Percentiles rank a stretch among this genome's conserved stretches.
These are phyloP conservation scores for Leishmania aethiopica DNA, from an alignment of 208 protist genomes.

Conservation along the genomic window DNA sequence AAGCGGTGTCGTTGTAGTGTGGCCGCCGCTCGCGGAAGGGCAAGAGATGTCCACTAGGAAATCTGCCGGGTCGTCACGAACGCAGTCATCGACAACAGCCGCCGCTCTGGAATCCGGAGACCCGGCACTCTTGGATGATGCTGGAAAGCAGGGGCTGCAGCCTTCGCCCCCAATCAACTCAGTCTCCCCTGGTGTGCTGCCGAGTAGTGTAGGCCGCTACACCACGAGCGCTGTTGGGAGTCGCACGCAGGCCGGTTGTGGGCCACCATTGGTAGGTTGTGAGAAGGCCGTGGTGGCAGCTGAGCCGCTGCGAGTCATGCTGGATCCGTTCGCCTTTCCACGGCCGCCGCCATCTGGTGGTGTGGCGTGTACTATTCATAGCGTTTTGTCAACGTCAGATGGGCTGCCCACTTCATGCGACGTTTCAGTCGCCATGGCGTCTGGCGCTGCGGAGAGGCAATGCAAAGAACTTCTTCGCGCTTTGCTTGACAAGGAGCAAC, in stretches of 20 bases:
- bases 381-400: background rate
- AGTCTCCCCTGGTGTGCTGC: background rate
- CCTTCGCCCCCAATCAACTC: background rate
- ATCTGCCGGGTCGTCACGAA: background rate
- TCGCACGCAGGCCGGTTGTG: background rate
- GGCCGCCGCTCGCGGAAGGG: background rate
- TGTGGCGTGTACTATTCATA: background rate
- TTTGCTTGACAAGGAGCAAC: slow-evolving; percentile 75
- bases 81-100: background rate
- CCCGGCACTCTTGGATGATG: background rate
- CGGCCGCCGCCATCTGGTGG: slow-evolving; percentile 1
- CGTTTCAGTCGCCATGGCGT: background rate
- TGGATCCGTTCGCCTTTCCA: slow-evolving; percentile 4
- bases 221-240: background rate
- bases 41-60: background rate
- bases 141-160: background rate
- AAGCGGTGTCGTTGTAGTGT: slow-evolving; percentile 23
- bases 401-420: background rate
- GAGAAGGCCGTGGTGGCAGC: background rate
- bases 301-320: background rate
- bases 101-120: background rate
- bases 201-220: background rate
- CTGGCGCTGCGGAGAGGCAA: slow-evolving; percentile 11
- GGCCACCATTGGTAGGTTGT: background rate
- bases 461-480: slow-evolving; percentile 70